Conservation (phyloP, 257 asterid genomes). For the Misopates orontium region DNA sequence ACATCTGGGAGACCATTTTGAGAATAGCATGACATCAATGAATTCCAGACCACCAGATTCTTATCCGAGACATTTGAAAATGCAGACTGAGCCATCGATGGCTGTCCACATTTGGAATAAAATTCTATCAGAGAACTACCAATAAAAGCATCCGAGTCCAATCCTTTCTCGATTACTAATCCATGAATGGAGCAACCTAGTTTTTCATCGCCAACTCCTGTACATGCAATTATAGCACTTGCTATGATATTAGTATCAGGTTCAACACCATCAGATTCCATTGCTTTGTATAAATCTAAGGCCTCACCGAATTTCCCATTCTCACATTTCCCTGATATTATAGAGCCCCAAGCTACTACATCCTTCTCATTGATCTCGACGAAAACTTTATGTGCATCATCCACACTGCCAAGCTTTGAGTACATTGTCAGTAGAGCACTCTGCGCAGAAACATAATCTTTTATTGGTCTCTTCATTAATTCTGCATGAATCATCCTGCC, state of each 20-base stretch:
- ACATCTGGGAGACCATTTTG: conserved; percentile 56
- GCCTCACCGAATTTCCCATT: conserved; percentile 52
- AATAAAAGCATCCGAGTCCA: conserved; percentile 51
- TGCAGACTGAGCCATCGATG: conserved; percentile 45
- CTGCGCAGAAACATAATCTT: conserved; percentile 48
- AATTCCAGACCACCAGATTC: conserved; percentile 81
- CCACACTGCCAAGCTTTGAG: conserved; percentile 57
- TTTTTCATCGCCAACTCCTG: conserved; percentile 33
- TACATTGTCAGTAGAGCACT: conserved; percentile 85
- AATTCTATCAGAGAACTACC: conserved; percentile 66
- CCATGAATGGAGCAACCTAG: conserved; percentile 67
- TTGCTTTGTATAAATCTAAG: conserved; percentile 46
- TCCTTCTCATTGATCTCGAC: conserved; percentile 59
- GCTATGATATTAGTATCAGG: conserved; percentile 59
- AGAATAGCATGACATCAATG: conserved; percentile 65
- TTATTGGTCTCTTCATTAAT: conserved; percentile 58
- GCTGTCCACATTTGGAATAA: conserved; percentile 59
- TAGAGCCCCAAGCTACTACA: conserved; percentile 84
- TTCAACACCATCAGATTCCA: conserved; percentile 53
- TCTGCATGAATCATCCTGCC: conserved; percentile 69
- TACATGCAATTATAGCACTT: conserved; percentile 48
- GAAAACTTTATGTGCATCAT: conserved; percentile 52
- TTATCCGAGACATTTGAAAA: conserved; percentile 47
- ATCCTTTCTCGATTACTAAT: conserved; percentile 55
- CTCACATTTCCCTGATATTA: conserved; percentile 61